Evolutionary conservation across 2,329 filamentous ascomycete genomes (phyloP).

Genomic region (Madurella fahalii): DNA sequence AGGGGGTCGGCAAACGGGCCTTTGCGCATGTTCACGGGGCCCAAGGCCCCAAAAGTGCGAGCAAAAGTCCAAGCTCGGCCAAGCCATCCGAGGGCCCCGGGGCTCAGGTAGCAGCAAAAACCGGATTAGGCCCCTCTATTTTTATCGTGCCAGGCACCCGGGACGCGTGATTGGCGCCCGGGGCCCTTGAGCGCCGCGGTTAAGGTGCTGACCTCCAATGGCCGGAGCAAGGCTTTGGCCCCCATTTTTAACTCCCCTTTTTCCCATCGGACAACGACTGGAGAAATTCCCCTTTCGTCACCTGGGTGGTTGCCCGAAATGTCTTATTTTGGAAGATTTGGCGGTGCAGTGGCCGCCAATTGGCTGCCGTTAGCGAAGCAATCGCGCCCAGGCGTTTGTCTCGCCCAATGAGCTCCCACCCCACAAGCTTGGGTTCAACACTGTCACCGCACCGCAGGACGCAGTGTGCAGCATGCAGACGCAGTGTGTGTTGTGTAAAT

Average conservation of each 20-base stretch:
- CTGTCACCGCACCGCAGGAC: not conserved
- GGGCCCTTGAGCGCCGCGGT: not conserved
- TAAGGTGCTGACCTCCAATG: conserved; percentile 16
- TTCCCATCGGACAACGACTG: not conserved
- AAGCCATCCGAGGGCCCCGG: no score
- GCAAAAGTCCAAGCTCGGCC: no score
- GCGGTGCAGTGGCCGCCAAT: not conserved
- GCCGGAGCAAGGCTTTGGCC: conserved; percentile 20
- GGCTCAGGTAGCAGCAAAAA: no score
- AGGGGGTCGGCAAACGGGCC: no score
- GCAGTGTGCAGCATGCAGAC: not conserved
- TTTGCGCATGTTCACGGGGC: no score
- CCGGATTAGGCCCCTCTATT: conserved; percentile 4
- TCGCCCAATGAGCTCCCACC: not conserved
- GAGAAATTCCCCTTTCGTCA: not conserved
- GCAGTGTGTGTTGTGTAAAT: not conserved
- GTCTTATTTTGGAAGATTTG: conserved; percentile 3
- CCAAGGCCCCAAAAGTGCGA: no score
- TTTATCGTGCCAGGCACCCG: conserved; percentile 15
- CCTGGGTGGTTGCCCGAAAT: not conserved
- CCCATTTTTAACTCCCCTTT: conserved; percentile 11
- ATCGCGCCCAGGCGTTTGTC: not conserved
- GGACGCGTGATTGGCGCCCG: conserved; percentile 9
- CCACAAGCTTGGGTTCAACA: not conserved
- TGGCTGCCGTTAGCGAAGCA: not conserved